Base-by-base conservation (phyloP, 2,329 filamentous ascomycete genomes). In the Xylariaceae sp. region DNA sequence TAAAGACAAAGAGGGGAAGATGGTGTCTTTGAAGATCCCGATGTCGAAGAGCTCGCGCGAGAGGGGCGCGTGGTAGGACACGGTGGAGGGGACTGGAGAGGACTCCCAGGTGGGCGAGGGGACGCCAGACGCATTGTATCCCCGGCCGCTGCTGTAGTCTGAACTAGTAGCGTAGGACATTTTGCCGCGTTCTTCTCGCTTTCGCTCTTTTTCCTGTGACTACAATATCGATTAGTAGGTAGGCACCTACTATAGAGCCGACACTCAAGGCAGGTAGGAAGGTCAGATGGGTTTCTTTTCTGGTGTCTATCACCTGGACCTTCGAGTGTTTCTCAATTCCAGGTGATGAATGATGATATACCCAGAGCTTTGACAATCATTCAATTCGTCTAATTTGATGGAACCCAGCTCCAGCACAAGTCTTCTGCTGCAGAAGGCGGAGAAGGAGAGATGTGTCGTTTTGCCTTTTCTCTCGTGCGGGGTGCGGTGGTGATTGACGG, bases 11-110 rank as follows among this genome's bases (percentile, higher is more conserved):
- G 34, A 46, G 3, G 50, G 48, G 1, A 53, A 38, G 20, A 53
- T 46, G 2, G 48, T 53, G 37, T 50, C 50, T 29, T 36, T 44
- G 29, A 53, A 48, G 10, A 53, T 53, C 3, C 50, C 50, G 12
- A 53, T 42, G 17, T 50, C 50, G 11, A 53, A 34, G 17, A 50
- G 45, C 34, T 43, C 48, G 29, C 48, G 50, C 10, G 20, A 32
- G 16, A 46, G 14, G 4, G 48, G 39, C 14, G 35, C 39, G 8
- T 45, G 42, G 16, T 53, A 50, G 2, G 48, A 41, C 7, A 50
- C 37, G 6, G 44, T 50, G 1, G 50, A 48, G 8, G 50, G 45
- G 10, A 48, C 40, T 4, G 50, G 50, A 14, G 48, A 46, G 6
- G 45, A 44, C 10, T 46, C 32, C 16, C 46, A 25, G 22, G 10